Evolutionary conservation across 23 red algal species (phyloP), one percentile per base, ranked within the genome.

Genomic region (Cyanidium caldarium): DNA sequence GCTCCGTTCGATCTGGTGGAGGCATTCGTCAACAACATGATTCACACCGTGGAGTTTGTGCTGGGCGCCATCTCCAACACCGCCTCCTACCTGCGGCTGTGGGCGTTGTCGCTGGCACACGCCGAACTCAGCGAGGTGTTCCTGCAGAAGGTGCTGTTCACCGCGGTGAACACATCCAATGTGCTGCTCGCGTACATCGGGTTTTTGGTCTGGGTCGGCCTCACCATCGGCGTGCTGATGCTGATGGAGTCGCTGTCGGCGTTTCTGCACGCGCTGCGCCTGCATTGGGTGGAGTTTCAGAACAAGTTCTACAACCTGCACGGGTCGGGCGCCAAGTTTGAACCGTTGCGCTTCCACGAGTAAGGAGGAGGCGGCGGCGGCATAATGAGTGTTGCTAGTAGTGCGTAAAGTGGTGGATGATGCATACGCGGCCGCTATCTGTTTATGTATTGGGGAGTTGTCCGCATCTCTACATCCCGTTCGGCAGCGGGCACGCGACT

Each of bases 1-100:
- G 74, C 72, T 23, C 38, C 67, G 23, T 86, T 86, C 67, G 78
- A 88, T 68, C 88, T 98, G 43, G 77, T 69, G 31, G 92, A 98
- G 36, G 70, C 88, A 16, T 86, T 98, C 69, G 86, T 98, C 15
- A 72, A 86, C 70, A 84, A 98, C 65, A 78, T 98, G 77, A 98
- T 98, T 39, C 92, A 98, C 46, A 98, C 92, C 2, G 88, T 98
- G 44, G 92, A 98, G 72, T 98, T 98, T 78, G 92, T 98, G 34
- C 73, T 98, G 35, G 92, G 92, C 56, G 92, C 92, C 15, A 75
- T 98, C 21, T 87, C 83, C 58, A 98, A 98, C 68, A 98, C 92
- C 33, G 92, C 92, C 14, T 87, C 83, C 57, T 98, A 98, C 57
- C 68, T 98, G 10, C 75, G 92, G 23, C 69, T 98, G 20, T 98